Base-by-base conservation (phyloP, 495 filamentous ascomycete genomes). In the Penicillium flavigenum region DNA sequence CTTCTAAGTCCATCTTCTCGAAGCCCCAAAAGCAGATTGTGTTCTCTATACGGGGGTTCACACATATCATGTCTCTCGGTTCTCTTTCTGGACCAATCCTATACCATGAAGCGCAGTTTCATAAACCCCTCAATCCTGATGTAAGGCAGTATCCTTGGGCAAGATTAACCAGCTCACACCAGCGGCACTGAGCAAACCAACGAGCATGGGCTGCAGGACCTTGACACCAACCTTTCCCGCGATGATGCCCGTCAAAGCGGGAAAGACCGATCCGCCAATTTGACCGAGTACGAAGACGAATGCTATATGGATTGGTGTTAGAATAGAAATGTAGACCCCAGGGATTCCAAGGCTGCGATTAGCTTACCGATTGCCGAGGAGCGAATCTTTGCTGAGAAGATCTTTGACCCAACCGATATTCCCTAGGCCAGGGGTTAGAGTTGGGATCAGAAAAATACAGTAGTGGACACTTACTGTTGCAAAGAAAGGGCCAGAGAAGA, bases 401-500 rank as follows among this genome's bases (percentile, higher is more conserved):
- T 62, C 46, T 69, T 73, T 2, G 66, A 68, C 22, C 64, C 66
- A 1, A 71, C 64, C 2, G 66, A 73, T 4, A 71, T 65, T 0
- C 70, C 67, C 65, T 72, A 19, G 3, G 54, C 39, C n/a, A 58
- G 20, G 8, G n/a, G 34, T 32, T 24, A 55, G 42, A 24, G 11
- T 8, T 46, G 9, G 32, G 11, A 6, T 48, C 31, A 7, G 5
- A 24, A 10, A 22, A 26, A 0, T 24, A 6, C 22, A 46, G 20
- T 19, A 14, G 9, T 0, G 16, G 26, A 43, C n/a, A 48, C 61
- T 39, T 47, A 72, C 70, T n/a, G 70, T 71, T 24, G 68, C 65
- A 19, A 71, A 72, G 48, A 72, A 71, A 4, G 67, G 70, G 0
- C 70, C 70, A 0, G 68, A 69, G 48, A 71, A 69, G 47, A 69